Evolutionary conservation across 1,284 basidiomycete genomes (phyloP).

Genomic region (Trichosporon sp.): DNA sequence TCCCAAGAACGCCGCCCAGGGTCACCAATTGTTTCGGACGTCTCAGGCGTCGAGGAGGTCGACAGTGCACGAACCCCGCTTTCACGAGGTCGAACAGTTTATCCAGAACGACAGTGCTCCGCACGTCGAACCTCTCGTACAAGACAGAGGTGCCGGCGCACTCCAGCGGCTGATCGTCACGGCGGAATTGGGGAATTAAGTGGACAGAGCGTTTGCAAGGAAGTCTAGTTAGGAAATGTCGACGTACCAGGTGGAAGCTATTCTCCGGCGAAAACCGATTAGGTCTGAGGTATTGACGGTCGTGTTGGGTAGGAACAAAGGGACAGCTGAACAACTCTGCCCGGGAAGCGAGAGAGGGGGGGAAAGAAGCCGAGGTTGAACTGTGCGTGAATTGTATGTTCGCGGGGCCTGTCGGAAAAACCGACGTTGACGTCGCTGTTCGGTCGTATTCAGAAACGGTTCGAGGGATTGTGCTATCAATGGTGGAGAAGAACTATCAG

Average conservation of each 20-base stretch:
- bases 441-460: neutral
- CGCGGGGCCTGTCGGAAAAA: conserved; percentile 10
- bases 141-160: neutral
- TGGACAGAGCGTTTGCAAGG: no score
- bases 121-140: neutral
- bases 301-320: neutral
- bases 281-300: neutral
- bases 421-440: neutral
- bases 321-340: neutral
- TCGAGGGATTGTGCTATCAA: neutral
- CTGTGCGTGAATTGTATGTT: neutral
- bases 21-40: conserved; percentile 9
- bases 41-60: neutral
- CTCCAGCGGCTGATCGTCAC: neutral
- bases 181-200: no score
- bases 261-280: neutral
- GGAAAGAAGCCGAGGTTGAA: neutral
- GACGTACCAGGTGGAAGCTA: neutral
- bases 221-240: neutral
- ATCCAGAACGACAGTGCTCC: neutral
- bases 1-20: neutral
- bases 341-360: neutral
- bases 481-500: neutral
- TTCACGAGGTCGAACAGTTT: neutral
- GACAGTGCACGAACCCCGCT: neutral